Evolutionary conservation across 176 grass and related monocot species (phyloP).

Genomic region (Avena atlantica): DNA sequence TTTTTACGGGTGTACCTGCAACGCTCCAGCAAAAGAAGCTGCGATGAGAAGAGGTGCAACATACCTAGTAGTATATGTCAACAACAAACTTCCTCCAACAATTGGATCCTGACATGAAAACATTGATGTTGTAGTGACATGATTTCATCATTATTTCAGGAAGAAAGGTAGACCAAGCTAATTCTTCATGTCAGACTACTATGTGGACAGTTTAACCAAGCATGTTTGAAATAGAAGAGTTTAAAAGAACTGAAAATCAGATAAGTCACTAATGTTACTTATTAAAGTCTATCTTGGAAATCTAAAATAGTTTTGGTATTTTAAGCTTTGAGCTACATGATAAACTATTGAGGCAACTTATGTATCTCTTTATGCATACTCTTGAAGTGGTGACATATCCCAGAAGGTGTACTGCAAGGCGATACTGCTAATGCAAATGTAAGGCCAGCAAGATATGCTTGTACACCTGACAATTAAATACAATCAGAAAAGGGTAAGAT

Average conservation of each 20-base stretch:
- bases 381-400: constrained; percentile 67
- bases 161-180: background rate
- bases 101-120: constrained; percentile 76
- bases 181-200: background rate
- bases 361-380: constrained; percentile 47
- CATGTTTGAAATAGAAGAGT: background rate
- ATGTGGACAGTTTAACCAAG: constrained; percentile 2
- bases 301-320: background rate
- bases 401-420: too few species aligned
- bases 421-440: too few species aligned
- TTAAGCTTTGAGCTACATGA: constrained; percentile 14
- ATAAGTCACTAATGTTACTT: background rate
- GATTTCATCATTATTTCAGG: constrained; percentile 10
- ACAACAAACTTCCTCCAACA: constrained; percentile 55
- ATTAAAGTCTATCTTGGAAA: background rate
- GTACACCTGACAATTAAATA: too few species aligned
- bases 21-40: constrained; percentile 95
- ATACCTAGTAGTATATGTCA: constrained; percentile 71
- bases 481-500: constrained; percentile 51
- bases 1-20: constrained; percentile 61
- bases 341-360: constrained; percentile 7
- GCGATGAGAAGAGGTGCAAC: constrained; percentile 94
- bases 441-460: too few species aligned
- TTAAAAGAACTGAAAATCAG: background rate
- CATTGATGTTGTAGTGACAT: constrained; percentile 8